Evolutionary conservation across 192 early-diverging fungal species (phyloP), one percentile per base, ranked within the genome.

Genomic region (Rhizophagus clarus): DNA sequence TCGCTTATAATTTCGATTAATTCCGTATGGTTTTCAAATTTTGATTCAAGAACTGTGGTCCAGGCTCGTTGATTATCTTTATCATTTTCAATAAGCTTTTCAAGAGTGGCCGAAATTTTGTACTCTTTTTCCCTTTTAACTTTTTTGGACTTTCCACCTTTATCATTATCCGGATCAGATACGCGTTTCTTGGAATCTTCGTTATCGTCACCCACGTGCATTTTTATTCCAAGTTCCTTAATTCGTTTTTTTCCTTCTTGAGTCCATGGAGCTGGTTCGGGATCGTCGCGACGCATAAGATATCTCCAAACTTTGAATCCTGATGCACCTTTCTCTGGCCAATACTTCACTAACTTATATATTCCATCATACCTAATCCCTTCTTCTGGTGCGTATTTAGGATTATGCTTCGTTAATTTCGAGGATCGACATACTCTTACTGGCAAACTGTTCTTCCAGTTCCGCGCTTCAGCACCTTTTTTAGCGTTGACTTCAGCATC

Each of bases 291-390:
- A 12, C 90, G 83, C 82, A 93, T 88, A 12, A 85, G 73, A 67
- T 83, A 93, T 40, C 90, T 84, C 91, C 91, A 93, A n/a, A 92
- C 85, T 40, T 76, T 76, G 79, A 83, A 85, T 15, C 88, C 88
- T 14, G 78, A 77, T 22, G 82, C 72, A 1, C 85, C 87, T 82
- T 74, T 85, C 61, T 91, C 83, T 20, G 79, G 84, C 91, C 91
- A 92, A 81, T 92, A 91, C 60, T 86, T 88, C 17, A 89, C 91
- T 10, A 93, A 24, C 14, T 90, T 91, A 80, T 93, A 92, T 31
- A 92, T 31, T 2, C 91, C 92, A 81, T 93, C 91, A 75, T 93
- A 92, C 20, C 92, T 87, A 26, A 87, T 83, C 0, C 92, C 89
- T 37, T 84, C 83, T 0, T 56, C 61, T 1, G 91, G 90, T 2